Percentiles rank a stretch among this genome's conserved stretches.
Evolutionary conservation across 139 green algal species (phyloP).

Genomic region (Trebouxia sp.): DNA sequence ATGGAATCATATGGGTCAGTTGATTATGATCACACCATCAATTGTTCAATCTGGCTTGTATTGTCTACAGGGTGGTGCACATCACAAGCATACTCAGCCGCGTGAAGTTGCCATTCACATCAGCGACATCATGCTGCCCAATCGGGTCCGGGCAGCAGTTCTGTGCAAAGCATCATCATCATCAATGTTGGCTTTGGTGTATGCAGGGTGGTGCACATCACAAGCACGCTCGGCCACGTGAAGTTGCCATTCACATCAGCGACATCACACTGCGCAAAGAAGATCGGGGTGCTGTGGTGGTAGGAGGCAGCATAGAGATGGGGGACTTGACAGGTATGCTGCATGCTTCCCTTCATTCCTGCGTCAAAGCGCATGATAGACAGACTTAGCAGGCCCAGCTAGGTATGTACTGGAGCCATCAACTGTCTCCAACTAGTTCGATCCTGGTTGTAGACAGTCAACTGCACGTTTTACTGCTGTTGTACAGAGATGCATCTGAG

Average conservation of each 20-base stretch:
- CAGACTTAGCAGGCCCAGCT: too few species aligned
- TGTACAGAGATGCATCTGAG: too few species aligned
- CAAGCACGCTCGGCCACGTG: constrained; percentile 59
- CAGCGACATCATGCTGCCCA: constrained; percentile 60
- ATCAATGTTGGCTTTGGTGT: too few species aligned
- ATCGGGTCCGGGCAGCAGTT: constrained; percentile 79
- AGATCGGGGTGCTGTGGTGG: constrained; percentile 82
- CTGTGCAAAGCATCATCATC: too few species aligned
- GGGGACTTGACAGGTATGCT: constrained; percentile 29
- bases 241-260: constrained; percentile 81
- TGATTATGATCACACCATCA: background rate
- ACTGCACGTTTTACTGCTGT: too few species aligned
- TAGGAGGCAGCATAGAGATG: constrained; percentile 64
- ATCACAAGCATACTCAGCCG: constrained; percentile 53
- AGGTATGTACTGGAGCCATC: too few species aligned
- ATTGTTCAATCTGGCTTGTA: too few species aligned
- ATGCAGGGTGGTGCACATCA: background rate
- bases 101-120: constrained; percentile 83
- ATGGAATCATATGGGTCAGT: background rate
- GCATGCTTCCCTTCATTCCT: background rate
- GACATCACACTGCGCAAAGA: constrained; percentile 61
- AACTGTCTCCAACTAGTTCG: too few species aligned
- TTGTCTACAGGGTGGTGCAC: background rate
- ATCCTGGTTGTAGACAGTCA: too few species aligned
- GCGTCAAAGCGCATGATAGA: constrained; percentile 45